Evolutionary conservation across 129 eudicot species (phyloP).

Genomic region (Artemisia annua): DNA sequence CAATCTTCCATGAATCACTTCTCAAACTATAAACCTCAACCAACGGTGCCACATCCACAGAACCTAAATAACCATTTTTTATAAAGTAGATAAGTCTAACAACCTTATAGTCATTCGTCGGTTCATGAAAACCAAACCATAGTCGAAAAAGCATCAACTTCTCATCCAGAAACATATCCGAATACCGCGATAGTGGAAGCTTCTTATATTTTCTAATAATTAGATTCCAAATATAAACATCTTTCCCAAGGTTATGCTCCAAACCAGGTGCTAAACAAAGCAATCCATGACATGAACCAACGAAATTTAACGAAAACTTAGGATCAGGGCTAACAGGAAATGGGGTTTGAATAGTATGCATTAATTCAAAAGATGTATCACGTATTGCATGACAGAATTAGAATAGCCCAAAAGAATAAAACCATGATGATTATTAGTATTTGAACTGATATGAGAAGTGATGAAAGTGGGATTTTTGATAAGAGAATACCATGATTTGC

Average conservation of each 20-base stretch:
- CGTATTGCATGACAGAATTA: slow-evolving; percentile 20
- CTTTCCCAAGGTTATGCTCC: slow-evolving; percentile 19
- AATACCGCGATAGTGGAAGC: slow-evolving; percentile 16
- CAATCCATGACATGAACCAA: slow-evolving; percentile 29
- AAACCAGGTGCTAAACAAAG: slow-evolving; percentile 33
- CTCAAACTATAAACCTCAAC: slow-evolving; percentile 31
- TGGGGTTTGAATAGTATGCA: slow-evolving; percentile 13
- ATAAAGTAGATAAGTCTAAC: slow-evolving; percentile 21
- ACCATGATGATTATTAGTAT: background rate
- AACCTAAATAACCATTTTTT: background rate
- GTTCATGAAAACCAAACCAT: slow-evolving; percentile 29
- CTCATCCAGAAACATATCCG: slow-evolving; percentile 12
- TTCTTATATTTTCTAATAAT: slow-evolving; percentile 2
- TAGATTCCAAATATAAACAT: slow-evolving; percentile 30
- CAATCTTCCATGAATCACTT: slow-evolving; percentile 26
- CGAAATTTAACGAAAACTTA: slow-evolving; percentile 15
- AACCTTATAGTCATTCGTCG: slow-evolving; percentile 23
- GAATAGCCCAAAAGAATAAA: slow-evolving; percentile 19
- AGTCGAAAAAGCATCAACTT: slow-evolving; percentile 11
- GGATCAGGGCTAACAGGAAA: slow-evolving; percentile 10
- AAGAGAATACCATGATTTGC: slow-evolving; percentile 27
- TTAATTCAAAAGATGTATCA: slow-evolving; percentile 10
- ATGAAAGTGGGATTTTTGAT: slow-evolving; percentile 42
- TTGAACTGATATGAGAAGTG: slow-evolving; percentile 32
- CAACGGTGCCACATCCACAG: slow-evolving; percentile 20